These are phyloP conservation scores for Neopestalotiopsis clavispora DNA, from an alignment of 2,329 filamentous ascomycete genomes.

Conservation along the genomic window DNA sequence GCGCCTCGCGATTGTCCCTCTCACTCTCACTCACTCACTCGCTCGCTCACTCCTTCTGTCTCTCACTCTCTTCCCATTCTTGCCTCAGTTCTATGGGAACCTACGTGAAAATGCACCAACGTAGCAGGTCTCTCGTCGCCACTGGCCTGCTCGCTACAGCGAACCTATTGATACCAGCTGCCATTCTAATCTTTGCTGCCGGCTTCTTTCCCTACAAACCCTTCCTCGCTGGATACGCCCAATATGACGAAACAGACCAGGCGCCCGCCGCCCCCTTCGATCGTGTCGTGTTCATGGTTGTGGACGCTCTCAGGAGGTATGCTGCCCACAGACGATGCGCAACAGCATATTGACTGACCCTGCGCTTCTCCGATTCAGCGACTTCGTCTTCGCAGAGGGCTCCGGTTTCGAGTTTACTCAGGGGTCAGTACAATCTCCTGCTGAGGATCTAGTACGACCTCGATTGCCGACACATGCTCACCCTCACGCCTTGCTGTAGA, in stretches of 20 bases:
- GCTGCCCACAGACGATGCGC: neutral
- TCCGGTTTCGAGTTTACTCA: slow-evolving; percentile 91
- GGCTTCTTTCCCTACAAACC: slow-evolving; percentile 99
- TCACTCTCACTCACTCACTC: too few species aligned
- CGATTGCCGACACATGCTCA: neutral
- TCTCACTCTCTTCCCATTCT: neutral
- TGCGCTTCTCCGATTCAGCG: slow-evolving; percentile 56
- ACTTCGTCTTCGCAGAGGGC: slow-evolving; percentile 84
- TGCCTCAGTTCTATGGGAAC: neutral
- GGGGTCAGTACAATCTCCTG: slow-evolving; percentile 59
- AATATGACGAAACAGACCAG: slow-evolving; percentile 62
- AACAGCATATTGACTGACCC: neutral
- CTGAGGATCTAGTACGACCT: neutral
- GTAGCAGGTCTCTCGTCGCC: slow-evolving; percentile 32
- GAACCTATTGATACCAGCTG: slow-evolving; percentile 78
- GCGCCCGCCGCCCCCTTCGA: slow-evolving; percentile 78
- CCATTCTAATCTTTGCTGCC: slow-evolving; percentile 78
- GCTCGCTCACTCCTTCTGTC: too few species aligned
- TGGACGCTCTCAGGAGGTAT: slow-evolving; percentile 91
- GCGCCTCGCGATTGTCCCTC: neutral
- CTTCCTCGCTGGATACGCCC: slow-evolving; percentile 82
- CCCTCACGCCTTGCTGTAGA: slow-evolving; percentile 47
- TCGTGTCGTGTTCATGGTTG: slow-evolving; percentile 94
- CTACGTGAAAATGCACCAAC: slow-evolving; percentile 19
- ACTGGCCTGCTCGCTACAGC: slow-evolving; percentile 62